phyloP scores from a whole-genome alignment of 2,329 filamentous ascomycete species.

The Pseudocercospora eumusae region DNA sequence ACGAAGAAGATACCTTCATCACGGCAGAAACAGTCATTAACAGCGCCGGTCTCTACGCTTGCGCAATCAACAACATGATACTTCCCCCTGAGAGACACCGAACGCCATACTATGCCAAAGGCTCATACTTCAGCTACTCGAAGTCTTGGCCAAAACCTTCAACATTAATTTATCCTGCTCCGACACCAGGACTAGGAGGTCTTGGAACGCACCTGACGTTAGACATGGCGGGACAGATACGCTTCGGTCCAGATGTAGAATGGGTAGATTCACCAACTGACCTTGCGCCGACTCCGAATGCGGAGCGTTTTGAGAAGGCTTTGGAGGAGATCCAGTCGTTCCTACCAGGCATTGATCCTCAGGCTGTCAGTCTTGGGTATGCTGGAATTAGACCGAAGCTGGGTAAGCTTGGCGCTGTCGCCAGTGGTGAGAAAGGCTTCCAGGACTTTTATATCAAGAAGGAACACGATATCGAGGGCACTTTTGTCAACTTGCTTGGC shows the following conservation, averaged over 20 bases:
- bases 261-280: slow-evolving; percentile 77
- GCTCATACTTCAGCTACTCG: slow-evolving; percentile 88
- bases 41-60: slow-evolving; percentile 78
- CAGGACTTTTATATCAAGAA: slow-evolving; percentile 79
- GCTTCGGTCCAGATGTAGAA: slow-evolving; percentile 93
- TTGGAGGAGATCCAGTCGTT: slow-evolving; percentile 75
- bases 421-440: slow-evolving; percentile 65
- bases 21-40: slow-evolving; percentile 80
- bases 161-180: slow-evolving; percentile 85
- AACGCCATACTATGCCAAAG: slow-evolving; percentile 81
- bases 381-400: slow-evolving; percentile 91
- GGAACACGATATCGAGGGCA: slow-evolving; percentile 73
- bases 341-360: slow-evolving; percentile 69
- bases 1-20: slow-evolving; percentile 53
- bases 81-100: slow-evolving; percentile 58
- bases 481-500: slow-evolving; percentile 83
- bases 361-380: slow-evolving; percentile 75
- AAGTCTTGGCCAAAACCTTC: slow-evolving; percentile 64
- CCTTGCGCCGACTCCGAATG: slow-evolving; percentile 62
- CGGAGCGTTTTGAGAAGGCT: slow-evolving; percentile 64
- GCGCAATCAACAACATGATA: slow-evolving; percentile 78
- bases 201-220: slow-evolving; percentile 92
- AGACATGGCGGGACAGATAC: slow-evolving; percentile 78
- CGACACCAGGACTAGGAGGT: slow-evolving; percentile 76
- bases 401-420: slow-evolving; percentile 60